Evolutionary conservation across 768 basidiomycete species (phyloP).

Genomic region (Pleurotus djamor): DNA sequence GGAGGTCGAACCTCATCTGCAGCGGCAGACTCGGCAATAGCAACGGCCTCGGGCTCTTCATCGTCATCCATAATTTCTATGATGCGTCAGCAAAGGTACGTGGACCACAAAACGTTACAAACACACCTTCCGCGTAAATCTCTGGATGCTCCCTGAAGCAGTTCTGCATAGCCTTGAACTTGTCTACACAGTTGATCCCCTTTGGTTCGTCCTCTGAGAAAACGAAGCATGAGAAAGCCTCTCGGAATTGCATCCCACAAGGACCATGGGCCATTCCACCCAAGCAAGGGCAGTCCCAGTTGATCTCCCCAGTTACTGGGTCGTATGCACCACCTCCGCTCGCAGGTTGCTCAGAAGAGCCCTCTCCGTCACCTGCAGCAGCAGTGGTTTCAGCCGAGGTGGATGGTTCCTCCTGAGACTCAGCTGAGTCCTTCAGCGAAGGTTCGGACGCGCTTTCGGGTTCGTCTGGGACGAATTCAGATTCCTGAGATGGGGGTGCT

Average conservation of each 20-base stretch:
- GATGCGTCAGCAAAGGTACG: not conserved
- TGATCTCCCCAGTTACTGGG: constrained; percentile 97
- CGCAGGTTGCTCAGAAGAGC: constrained; percentile 13
- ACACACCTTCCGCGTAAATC: constrained; percentile 89
- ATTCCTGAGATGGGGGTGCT: not conserved
- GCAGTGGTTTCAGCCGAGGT: not conserved
- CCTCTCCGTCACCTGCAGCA: constrained; percentile 4
- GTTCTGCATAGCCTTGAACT: constrained; percentile 96
- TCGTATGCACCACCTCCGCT: constrained; percentile 68
- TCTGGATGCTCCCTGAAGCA: constrained; percentile 98
- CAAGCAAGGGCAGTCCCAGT: constrained; percentile 99
- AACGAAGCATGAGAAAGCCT: constrained; percentile 97
- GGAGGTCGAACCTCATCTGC: constrained; percentile 10
- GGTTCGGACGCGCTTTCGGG: not conserved
- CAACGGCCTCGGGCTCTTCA: constrained; percentile 32
- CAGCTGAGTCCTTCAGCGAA: not conserved
- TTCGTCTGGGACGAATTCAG: not conserved
- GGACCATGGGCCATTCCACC: constrained; percentile 99
- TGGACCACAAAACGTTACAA: not conserved
- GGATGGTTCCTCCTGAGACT: not conserved
- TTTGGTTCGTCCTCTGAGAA: constrained; percentile 94
- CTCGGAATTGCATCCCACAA: constrained; percentile 90
- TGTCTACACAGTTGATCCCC: constrained; percentile 96
- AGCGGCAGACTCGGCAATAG: constrained; percentile 3
- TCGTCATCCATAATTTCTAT: constrained; percentile 72